Evolutionary conservation across 2,329 filamentous ascomycete species (phyloP), one percentile per base, ranked within the genome.

Genomic region (Leptosphaerulina australis): DNA sequence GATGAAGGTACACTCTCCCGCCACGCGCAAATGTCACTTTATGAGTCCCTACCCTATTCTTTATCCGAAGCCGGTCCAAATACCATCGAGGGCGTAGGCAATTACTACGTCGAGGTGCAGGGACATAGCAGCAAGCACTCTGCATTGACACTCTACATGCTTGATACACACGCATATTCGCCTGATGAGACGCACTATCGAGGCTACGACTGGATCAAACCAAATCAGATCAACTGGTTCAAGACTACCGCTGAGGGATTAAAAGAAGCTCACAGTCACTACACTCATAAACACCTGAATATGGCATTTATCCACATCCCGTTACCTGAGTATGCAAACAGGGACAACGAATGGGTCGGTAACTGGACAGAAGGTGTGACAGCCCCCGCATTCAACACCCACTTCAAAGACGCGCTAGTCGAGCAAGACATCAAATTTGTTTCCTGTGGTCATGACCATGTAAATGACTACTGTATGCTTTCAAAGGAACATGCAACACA

Each of bases 151-250:
- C 79, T 99, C n/a, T 99, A 97, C 74, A 80, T 99, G 59, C 83
- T 99, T 34, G 94, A 99, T 73, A 92, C 92, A 0, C 94, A 99
- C 71, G 82, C 89, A 3, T 96, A 97, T 73, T 91, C 90, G 4
- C 92, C 92, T 0, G 89, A 99, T 67, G 91, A 97, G 74, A 84
- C 86, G 47, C 85, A 90, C 52, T 97, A 86, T 71, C 84, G 85
- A n/a, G 94, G 94, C 37, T 99, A 99, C 70, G 93, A 97, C 74
- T 99, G 94, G 94, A 78, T 99, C 68, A 97, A 97, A 76, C 87
- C 87, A 34, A 91, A 84, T 62, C 94, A 99, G 73, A 96, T 97
- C 51, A 85, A 90, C 47, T 99, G 94, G 94, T 99, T 99, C 78
- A 87, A 85, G 60, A 82, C 84, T 56, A 96, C 90, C 1, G 86